Percentiles rank a stretch among this genome's conserved stretches.
Evolutionary conservation across 176 grass and related monocot species (phyloP).

Genomic region (Carex kokanica): DNA sequence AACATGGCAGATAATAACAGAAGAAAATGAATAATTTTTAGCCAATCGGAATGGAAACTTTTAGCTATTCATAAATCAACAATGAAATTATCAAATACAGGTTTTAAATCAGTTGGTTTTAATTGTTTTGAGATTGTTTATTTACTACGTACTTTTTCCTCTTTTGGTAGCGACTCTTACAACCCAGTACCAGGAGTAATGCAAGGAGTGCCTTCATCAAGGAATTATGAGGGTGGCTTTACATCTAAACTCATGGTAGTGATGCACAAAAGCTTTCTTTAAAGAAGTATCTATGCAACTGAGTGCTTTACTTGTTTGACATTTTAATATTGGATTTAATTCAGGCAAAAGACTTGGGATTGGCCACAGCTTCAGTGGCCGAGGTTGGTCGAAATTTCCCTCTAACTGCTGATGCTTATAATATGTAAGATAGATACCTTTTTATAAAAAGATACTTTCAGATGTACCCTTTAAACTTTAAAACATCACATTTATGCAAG

Average conservation of each 20-base stretch:
- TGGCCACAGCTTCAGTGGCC: slow-evolving; percentile 50
- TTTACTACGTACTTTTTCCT: neutral
- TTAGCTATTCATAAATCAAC: neutral
- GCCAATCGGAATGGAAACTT: neutral
- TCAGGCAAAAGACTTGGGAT: slow-evolving; percentile 77
- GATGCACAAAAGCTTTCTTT: neutral
- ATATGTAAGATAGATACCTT: slow-evolving; percentile 42
- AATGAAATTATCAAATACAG: neutral
- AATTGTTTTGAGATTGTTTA: neutral
- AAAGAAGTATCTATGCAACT: neutral
- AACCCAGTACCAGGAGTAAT: slow-evolving; percentile 95
- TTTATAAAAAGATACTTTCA: neutral
- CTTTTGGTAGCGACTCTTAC: slow-evolving; percentile 59
- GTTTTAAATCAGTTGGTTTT: neutral
- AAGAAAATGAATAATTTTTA: neutral
- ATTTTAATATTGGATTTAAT: slow-evolving; percentile 9
- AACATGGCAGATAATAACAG: neutral
- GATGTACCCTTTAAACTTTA: neutral
- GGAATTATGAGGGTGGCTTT: slow-evolving; percentile 85
- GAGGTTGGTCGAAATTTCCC: slow-evolving; percentile 46
- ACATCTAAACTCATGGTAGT: slow-evolving; percentile 87
- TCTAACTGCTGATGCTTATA: slow-evolving; percentile 54
- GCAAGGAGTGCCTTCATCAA: slow-evolving; percentile 66
- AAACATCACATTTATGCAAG: neutral
- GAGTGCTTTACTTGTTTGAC: neutral